A percentile compares a stretch with the other conserved stretches of the same genome.
Evolutionary conservation across 768 basidiomycete species (phyloP).

Genomic region (Kwoniella pini): DNA sequence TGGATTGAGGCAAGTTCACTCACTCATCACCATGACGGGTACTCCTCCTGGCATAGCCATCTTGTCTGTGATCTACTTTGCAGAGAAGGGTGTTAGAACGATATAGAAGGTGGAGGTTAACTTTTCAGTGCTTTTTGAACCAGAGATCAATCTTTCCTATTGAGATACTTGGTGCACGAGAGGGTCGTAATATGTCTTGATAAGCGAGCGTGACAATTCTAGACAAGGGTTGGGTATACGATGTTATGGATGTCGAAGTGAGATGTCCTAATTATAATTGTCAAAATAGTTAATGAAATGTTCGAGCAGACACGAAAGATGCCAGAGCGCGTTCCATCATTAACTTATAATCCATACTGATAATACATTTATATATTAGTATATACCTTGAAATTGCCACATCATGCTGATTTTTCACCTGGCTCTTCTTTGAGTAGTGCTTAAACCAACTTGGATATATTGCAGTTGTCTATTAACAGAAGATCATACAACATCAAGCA

Average conservation of each 20-base stretch:
- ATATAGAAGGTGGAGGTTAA: conserved; percentile 2
- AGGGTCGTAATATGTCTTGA: no score
- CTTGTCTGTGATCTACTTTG: conserved; percentile 1
- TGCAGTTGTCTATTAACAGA: no score
- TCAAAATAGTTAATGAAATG: conserved; percentile 2
- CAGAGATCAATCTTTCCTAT: no score
- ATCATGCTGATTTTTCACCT: neutral
- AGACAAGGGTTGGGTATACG: no score
- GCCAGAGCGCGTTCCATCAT: conserved; percentile 4
- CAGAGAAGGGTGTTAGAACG: neutral
- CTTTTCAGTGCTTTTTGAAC: neutral
- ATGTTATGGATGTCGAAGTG: no score
- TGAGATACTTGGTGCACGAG: no score
- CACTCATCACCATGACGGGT: conserved; percentile 50
- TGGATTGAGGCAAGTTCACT: conserved; percentile 13
- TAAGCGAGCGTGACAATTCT: no score
- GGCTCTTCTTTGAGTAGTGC: neutral
- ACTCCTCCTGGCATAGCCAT: conserved; percentile 38
- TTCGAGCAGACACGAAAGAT: conserved; percentile 19
- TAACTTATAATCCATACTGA: neutral
- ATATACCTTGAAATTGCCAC: conserved; percentile 14
- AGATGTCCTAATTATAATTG: neutral
- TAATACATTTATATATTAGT: no score
- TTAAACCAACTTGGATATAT: neutral
- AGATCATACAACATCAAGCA: neutral